Evolutionary conservation across 257 asterid genomes (phyloP), one percentile per base, ranked within the genome.

Genomic region (Nicotiana otophora): DNA sequence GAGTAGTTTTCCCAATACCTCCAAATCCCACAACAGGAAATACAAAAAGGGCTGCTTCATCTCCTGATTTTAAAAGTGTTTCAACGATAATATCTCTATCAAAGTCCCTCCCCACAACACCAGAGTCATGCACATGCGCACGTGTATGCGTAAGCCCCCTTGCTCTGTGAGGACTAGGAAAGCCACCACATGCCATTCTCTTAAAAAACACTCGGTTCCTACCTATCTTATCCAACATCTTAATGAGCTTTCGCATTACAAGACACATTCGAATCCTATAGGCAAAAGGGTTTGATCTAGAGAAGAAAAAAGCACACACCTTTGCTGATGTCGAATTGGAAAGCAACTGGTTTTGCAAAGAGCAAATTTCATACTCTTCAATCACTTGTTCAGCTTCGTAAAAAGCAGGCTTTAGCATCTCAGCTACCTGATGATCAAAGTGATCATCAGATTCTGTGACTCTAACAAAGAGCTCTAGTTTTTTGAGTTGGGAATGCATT

Each of bases 1-100:
- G 89, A 0, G 91, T 82, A 23, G 87, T 88, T 64, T 88, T 84
- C 30, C 90, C 90, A 2, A 87, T 42, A 0, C 90, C 91, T 0
- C 89, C 85, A 83, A 86, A 77, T 5, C 91, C 91, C 30, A 81
- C 81, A 33, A 88, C 66, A 1, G 84, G 87, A 68, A 36, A 81
- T 14, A 86, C 83, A 28, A 46, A 82, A 55, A 78, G 84, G 65
- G 53, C 84, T 76, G 60, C 85, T 33, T 55, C 57, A 5, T 20
- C 10, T 16, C 19, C 26, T 1, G 57, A 8, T 28, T 72, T 20
- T 28, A 86, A 2, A 46, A 86, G 8, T 12, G 54, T 68, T 46
- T 54, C 81, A 3, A 86, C 46, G 3, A 88, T 63, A 81, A 4
- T 51, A 51, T 84, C 84, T 64, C 67, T 80, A 16, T 84, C 87